These are phyloP conservation scores for Lodderomyces margitis DNA, from an alignment of 1,139 yeast species.

Conservation along the genomic window DNA sequence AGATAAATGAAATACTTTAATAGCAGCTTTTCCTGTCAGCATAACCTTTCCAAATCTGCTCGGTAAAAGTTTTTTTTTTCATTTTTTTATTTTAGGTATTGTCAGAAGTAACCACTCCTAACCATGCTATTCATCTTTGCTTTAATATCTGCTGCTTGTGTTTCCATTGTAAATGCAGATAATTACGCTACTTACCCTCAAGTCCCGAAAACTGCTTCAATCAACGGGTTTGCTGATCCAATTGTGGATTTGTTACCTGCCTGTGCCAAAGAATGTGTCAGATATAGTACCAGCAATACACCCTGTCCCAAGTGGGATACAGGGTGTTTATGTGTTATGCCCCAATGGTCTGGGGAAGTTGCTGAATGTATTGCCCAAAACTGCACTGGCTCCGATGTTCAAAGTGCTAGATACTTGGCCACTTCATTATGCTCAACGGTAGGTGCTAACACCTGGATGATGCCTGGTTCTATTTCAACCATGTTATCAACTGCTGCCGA, in stretches of 20 bases:
- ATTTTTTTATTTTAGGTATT: too few species aligned
- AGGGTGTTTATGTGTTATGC: constrained; percentile 53
- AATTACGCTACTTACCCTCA: constrained; percentile 39
- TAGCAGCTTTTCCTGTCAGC: too few species aligned
- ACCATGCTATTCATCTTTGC: constrained; percentile 5
- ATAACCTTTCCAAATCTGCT: too few species aligned
- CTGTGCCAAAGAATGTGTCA: constrained; percentile 46
- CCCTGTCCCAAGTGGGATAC: constrained; percentile 58
- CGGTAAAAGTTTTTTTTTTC: too few species aligned
- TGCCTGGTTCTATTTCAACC: constrained; percentile 40
- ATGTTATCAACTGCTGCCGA: constrained; percentile 29
- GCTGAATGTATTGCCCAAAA: constrained; percentile 43
- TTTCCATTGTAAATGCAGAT: constrained; percentile 13
- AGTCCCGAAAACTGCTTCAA: constrained; percentile 48
- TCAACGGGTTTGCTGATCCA: constrained; percentile 55
- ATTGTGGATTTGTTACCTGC: constrained; percentile 38
- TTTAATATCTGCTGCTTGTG: not conserved
- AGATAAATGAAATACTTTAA: too few species aligned
- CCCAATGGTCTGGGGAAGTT: constrained; percentile 44
- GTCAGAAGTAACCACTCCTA: too few species aligned
- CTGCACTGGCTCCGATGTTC: constrained; percentile 42
- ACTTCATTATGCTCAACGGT: constrained; percentile 39
- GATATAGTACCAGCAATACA: constrained; percentile 30
- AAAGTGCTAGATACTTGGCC: constrained; percentile 39
- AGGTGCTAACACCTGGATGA: constrained; percentile 47